Conservation (phyloP, 1,284 basidiomycete species). For the Trichosporon sp. region DNA sequence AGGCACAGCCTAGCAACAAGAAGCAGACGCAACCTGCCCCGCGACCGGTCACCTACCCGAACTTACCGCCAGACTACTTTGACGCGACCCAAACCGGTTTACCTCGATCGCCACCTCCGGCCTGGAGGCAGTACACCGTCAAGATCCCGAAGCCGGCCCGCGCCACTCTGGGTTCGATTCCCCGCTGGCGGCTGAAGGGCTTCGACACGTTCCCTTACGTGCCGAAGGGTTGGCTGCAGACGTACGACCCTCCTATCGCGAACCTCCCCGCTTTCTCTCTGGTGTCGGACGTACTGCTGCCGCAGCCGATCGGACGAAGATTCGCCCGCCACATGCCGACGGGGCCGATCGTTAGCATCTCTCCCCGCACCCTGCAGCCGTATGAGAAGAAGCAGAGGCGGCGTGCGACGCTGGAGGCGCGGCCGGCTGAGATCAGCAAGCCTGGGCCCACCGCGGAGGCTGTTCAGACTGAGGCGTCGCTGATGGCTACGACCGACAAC, state of each 20-base stretch:
- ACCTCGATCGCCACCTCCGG: conserved; percentile 49
- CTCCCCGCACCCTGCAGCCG: conserved; percentile 29
- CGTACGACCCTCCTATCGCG: conserved; percentile 69
- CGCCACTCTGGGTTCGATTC: conserved; percentile 22
- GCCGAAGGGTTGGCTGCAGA: conserved; percentile 64
- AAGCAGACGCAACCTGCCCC: conserved; percentile 10
- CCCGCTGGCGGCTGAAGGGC: conserved; percentile 18
- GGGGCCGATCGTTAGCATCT: conserved; percentile 37
- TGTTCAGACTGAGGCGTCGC: not conserved
- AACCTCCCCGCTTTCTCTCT: conserved; percentile 58
- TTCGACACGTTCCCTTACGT: conserved; percentile 26
- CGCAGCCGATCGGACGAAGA: conserved; percentile 30
- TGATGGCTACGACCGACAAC: not conserved
- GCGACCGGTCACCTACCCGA: conserved; percentile 1
- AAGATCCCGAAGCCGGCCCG: conserved; percentile 56
- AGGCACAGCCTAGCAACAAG: not conserved
- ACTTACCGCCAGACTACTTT: conserved; percentile 33
- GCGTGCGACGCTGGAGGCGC: conserved; percentile 5
- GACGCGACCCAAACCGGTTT: conserved; percentile 37
- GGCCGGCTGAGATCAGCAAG: not conserved
- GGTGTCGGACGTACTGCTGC: conserved; percentile 65
- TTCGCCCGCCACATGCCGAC: conserved; percentile 27
- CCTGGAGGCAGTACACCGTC: conserved; percentile 58
- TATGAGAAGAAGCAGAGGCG: conserved; percentile 38
- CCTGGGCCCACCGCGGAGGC: not conserved